phyloP scores from a whole-genome alignment of 2,329 filamentous ascomycete genomes.

The Fusarium penzigii region DNA sequence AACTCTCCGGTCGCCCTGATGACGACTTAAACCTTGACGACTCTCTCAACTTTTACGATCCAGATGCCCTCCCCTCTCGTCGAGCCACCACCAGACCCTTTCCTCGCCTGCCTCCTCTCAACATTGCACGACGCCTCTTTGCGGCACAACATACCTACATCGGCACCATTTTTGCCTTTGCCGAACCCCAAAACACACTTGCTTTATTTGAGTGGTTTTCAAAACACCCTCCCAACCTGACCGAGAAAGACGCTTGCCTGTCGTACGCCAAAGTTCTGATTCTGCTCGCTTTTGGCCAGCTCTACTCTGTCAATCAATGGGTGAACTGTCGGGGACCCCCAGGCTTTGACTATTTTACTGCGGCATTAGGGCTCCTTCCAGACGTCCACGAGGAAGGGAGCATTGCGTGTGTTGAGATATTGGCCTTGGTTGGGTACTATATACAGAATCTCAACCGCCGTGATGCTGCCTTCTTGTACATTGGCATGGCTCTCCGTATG shows the following conservation, averaged over 20 bases:
- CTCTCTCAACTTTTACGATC: conserved; percentile 36
- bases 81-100: conserved; percentile 23
- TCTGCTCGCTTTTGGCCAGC: conserved; percentile 55
- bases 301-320: conserved; percentile 60
- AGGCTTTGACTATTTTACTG: conserved; percentile 56
- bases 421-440: conserved; percentile 56
- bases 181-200: conserved; percentile 44
- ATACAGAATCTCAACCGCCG: conserved; percentile 58
- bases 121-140: conserved; percentile 5
- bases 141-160: conserved; percentile 55
- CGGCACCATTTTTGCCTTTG: conserved; percentile 58
- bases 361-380: conserved; percentile 52
- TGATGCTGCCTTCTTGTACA: conserved; percentile 56
- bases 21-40: conserved; percentile 36
- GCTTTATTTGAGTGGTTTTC: conserved; percentile 46
- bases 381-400: conserved; percentile 57
- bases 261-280: conserved; percentile 53
- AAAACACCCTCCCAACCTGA: conserved; percentile 40
- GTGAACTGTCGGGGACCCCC: conserved; percentile 53
- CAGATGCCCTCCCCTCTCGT: conserved; percentile 35
- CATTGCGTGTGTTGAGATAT: conserved; percentile 28
- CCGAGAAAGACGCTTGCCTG: conserved; percentile 49
- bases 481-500: conserved; percentile 57
- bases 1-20: conserved; percentile 35
- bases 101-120: conserved; percentile 3